Conservation (phyloP, 805 yeast species). For the Spathaspora passalidarum region DNA sequence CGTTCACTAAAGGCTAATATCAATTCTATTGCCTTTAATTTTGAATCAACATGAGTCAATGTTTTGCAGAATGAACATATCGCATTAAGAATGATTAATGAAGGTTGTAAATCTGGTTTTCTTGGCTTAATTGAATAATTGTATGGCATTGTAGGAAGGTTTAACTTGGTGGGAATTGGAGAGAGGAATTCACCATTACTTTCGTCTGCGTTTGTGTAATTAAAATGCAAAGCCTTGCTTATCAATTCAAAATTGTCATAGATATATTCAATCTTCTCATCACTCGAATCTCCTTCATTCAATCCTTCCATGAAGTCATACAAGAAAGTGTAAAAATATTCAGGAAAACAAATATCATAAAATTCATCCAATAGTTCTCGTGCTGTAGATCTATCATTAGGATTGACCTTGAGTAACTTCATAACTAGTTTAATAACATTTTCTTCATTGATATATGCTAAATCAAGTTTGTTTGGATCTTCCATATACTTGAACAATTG, state of each 20-base stretch:
- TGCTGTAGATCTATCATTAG: conserved; percentile 57
- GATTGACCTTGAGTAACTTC: conserved; percentile 64
- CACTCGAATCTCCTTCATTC: conserved; percentile 26
- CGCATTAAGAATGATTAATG: conserved; percentile 55
- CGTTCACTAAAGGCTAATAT: conserved; percentile 73
- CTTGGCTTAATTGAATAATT: conserved; percentile 31
- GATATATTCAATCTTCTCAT: conserved; percentile 55
- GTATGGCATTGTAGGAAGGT: conserved; percentile 50
- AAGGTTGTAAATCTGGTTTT: conserved; percentile 34
- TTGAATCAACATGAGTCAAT: conserved; percentile 55
- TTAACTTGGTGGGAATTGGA: conserved; percentile 24
- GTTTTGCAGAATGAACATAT: conserved; percentile 61
- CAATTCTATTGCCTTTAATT: conserved; percentile 71
- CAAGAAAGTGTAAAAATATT: conserved; percentile 61
- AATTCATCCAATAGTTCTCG: conserved; percentile 49
- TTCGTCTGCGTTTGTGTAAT: conserved; percentile 11
- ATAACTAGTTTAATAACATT: conserved; percentile 52
- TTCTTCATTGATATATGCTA: conserved; percentile 46
- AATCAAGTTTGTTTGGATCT: conserved; percentile 62
- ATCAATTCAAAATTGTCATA: conserved; percentile 56
- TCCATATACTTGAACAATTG: conserved; percentile 81
- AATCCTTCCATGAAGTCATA: conserved; percentile 57
- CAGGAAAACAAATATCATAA: conserved; percentile 57
- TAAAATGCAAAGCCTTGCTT: conserved; percentile 19
- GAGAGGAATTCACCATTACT: background rate